These are phyloP conservation scores for Ulvella scutata DNA, from an alignment of 139 green algal genomes.

Conservation along the genomic window DNA sequence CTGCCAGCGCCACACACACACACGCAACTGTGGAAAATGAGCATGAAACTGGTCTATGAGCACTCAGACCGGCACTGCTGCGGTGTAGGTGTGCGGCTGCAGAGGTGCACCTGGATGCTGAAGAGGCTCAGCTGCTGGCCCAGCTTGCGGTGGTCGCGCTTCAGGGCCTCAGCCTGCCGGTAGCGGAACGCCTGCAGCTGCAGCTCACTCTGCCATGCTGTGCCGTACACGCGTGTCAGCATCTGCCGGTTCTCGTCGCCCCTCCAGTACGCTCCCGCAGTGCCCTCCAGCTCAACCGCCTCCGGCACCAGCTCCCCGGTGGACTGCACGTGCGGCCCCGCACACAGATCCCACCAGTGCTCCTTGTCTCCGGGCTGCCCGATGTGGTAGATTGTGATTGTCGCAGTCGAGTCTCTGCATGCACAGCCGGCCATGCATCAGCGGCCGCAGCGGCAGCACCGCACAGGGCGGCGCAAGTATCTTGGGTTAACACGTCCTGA, in stretches of 20 bases:
- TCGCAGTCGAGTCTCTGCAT: slow-evolving; percentile 34
- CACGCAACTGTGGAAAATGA: too few relatives aligned
- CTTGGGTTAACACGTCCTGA: too few relatives aligned
- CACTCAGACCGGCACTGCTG: not conserved
- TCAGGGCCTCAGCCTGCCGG: slow-evolving; percentile 37
- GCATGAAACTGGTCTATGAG: too few relatives aligned
- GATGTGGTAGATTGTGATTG: slow-evolving; percentile 98
- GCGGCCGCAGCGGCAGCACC: not conserved
- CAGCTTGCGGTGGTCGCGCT: slow-evolving; percentile 84
- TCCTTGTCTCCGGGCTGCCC: slow-evolving; percentile 42
- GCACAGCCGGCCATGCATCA: not conserved
- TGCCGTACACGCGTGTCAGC: slow-evolving; percentile 88
- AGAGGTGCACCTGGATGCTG: slow-evolving; percentile 45
- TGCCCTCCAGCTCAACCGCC: slow-evolving; percentile 77
- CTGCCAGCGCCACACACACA: too few relatives aligned
- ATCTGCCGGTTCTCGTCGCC: slow-evolving; percentile 75
- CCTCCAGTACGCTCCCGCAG: slow-evolving; percentile 82
- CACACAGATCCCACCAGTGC: slow-evolving; percentile 90
- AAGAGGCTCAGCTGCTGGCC: slow-evolving; percentile 89
- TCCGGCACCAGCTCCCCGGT: slow-evolving; percentile 67
- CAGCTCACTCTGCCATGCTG: slow-evolving; percentile 60
- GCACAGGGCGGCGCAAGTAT: not conserved
- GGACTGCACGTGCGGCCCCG: slow-evolving; percentile 75
- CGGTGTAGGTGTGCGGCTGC: not conserved
- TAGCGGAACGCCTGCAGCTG: slow-evolving; percentile 34